Base-by-base conservation (phyloP, 2,329 filamentous ascomycete species). In the Colletotrichum sp. region DNA sequence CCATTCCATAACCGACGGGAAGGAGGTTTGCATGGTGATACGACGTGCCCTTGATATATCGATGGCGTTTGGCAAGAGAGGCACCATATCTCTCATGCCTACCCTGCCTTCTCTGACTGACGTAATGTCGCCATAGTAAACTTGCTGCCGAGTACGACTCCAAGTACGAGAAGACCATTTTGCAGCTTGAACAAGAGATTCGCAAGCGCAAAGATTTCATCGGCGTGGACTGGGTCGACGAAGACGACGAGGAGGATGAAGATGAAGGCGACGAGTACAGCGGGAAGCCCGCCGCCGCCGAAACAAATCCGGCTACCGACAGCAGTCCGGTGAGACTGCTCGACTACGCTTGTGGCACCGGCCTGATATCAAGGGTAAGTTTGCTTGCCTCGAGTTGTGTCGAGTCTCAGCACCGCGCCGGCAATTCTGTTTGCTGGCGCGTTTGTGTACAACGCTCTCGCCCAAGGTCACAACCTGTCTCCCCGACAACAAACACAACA, bases 261-360 rank as follows among this genome's bases (percentile, higher is more conserved):
- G 36, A 44, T 44, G 36, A 18, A 44, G 16, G 36, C 4, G 85
- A 82, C 7, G 79, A 80, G 13, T 80, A 81, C 12, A 78, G 76
- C 48, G 75, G 79, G 2, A 78, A 76, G 64, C 18, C 28, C n/a
- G 85, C 79, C 80, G 81, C 79, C 72, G 32, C 57, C 55, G 67
- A 52, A 72, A 48, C 39, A 24, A n/a, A n/a, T 9, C 39, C 44
- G 64, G 69, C 32, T 28, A n/a, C 55, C 15, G n/a, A 39, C 16
- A 44, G 32, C 44, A 72, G 28, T 64, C 34, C 44, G 8, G 86
- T 92, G 57, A 89, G 89, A 62, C 84, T 95, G 24, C 86, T 96
- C 3, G 94, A 96, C 82, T 96, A 96, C 83, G 94, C 94, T 18
- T 96, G 94, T 81, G 94, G 94, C 10, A 93, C 93, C 8, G 93